Conservation (phyloP, 148 eudicot genomes). For the Camellia japonica region DNA sequence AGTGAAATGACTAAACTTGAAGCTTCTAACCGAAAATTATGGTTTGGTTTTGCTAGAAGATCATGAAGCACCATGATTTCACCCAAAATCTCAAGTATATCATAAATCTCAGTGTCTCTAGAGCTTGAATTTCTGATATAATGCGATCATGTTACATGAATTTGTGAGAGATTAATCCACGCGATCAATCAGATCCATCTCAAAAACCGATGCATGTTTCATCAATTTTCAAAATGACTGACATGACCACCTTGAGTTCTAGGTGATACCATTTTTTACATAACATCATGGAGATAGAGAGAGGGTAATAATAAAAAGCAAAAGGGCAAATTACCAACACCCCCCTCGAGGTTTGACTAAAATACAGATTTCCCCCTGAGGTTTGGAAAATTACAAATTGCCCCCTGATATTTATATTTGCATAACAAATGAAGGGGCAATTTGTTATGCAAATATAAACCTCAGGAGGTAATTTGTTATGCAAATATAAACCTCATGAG, state of each 20-base stretch:
- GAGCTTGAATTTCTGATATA: not conserved
- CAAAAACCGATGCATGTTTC: not conserved
- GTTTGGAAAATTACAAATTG: no score
- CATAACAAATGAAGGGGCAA: no score
- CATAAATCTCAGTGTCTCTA: not conserved
- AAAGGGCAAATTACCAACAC: not conserved
- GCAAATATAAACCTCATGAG: no score
- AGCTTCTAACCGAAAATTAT: not conserved
- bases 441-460: no score
- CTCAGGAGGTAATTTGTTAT: no score
- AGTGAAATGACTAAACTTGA: not conserved
- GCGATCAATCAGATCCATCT: not conserved
- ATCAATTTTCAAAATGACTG: no score
- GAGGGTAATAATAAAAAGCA: not conserved
- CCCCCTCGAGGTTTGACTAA: no score
- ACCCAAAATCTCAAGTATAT: not conserved
- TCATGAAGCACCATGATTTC: not conserved
- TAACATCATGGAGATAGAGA: not conserved
- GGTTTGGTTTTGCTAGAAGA: not conserved
- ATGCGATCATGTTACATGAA: not conserved
- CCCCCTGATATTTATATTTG: no score
- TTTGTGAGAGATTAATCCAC: not conserved
- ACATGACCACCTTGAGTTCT: no score
- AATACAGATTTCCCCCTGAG: no score
- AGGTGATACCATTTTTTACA: no score